These are phyloP conservation scores for Aquilaria malaccensis DNA, from an alignment of 345 rosid species.

Conservation along the genomic window DNA sequence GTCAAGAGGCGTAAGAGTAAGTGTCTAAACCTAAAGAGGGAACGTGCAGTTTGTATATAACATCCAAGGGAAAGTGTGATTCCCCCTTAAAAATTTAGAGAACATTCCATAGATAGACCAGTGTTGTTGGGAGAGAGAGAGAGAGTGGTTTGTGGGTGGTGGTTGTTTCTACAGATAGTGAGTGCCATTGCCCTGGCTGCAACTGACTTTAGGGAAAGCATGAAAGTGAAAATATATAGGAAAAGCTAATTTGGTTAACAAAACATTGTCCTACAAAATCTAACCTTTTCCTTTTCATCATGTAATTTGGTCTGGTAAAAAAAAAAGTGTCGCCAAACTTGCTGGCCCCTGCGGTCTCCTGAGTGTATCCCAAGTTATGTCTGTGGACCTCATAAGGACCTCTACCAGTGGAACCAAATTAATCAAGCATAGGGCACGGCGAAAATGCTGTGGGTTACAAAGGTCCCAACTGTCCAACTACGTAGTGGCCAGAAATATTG, in stretches of 20 bases:
- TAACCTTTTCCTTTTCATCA: constrained; percentile 18
- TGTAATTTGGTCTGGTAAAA: constrained; percentile 10
- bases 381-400: constrained; percentile 17
- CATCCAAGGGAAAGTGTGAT: no score
- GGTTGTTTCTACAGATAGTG: no score
- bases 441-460: no score
- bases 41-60: no score
- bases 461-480: no score
- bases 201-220: constrained; percentile 13
- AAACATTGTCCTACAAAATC: constrained; percentile 26
- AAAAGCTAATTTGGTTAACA: constrained; percentile 15
- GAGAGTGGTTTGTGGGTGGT: background rate
- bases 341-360: background rate
- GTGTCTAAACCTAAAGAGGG: no score
- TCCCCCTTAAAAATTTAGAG: background rate
- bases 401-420: no score
- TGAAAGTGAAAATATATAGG: background rate
- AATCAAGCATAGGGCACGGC: no score
- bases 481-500: no score
- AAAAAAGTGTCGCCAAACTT: constrained; percentile 12
- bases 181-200: constrained; percentile 2
- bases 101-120: background rate
- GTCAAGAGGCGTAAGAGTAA: no score
- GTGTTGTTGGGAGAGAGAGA: background rate
- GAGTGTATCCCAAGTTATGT: constrained; percentile 18